Evolutionary conservation across 2,329 filamentous ascomycete genomes (phyloP).

Genomic region (Periconia macrospinosa): DNA sequence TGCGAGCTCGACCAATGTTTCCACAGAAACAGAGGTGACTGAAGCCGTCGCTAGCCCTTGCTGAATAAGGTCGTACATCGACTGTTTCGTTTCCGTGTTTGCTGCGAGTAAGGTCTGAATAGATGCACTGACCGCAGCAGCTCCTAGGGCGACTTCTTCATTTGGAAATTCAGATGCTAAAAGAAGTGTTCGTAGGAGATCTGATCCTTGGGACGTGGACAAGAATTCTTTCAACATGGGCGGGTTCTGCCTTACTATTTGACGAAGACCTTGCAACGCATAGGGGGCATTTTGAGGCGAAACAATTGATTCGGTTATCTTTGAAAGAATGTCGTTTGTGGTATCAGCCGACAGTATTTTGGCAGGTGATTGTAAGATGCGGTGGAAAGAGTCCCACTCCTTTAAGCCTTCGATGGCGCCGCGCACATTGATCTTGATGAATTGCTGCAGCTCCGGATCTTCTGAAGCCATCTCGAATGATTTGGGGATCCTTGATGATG

Average conservation of each 20-base stretch:
- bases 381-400: conserved; percentile 42
- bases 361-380: conserved; percentile 37
- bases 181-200: conserved; percentile 56
- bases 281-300: conserved; percentile 35
- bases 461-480: conserved; percentile 39
- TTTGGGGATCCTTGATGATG: conserved; percentile 37
- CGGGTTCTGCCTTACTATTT: conserved; percentile 46
- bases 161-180: conserved; percentile 56
- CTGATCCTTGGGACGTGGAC: conserved; percentile 49
- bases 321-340: conserved; percentile 39
- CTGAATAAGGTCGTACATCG: conserved; percentile 56
- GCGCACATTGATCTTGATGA: conserved; percentile 33
- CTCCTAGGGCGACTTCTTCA: conserved; percentile 53
- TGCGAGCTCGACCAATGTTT: conserved; percentile 59
- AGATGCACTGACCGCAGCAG: conserved; percentile 41
- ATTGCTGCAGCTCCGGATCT: conserved; percentile 40
- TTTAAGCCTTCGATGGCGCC: conserved; percentile 32
- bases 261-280: conserved; percentile 50
- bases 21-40: conserved; percentile 50
- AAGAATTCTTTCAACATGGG: conserved; percentile 48
- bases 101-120: conserved; percentile 42
- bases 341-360: conserved; percentile 40
- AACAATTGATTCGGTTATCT: conserved; percentile 43
- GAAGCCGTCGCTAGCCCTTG: conserved; percentile 53
- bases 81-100: conserved; percentile 45